Base-by-base conservation (phyloP, 805 yeast species). In the Tetrapisispora namnaoensis region DNA sequence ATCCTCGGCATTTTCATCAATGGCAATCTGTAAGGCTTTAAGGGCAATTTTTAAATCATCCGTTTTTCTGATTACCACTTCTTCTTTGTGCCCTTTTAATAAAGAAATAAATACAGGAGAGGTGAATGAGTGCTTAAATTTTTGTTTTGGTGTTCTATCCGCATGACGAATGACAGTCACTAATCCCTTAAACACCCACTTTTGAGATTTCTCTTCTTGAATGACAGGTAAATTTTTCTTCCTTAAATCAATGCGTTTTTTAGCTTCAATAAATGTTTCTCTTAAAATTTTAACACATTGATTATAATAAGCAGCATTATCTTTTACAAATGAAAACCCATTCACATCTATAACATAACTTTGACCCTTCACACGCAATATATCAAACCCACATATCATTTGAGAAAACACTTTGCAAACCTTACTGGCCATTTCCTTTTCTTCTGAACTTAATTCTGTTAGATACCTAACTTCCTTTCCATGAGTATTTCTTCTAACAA, bases 61-160 rank as follows among this genome's bases (percentile, higher is more conserved):
- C 38, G 83, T 87, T 49, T 91, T 95, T 56, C 99, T 76, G 46
- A 93, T 90, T 48, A 93, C 93, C 20, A 93, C 96, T 62, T 93
- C 99, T 60, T 89, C 96, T 56, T 84, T 88, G 61, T 93, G 95
- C 2, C 97, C 98, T 66, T 91, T 91, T 55, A 93, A 70, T 49
- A 93, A 68, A 0, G 93, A 86, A 41, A 89, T 80, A 61, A 93
- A 93, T 11, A 87, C 75, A 6, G 88, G 90, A 2, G 95, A 83
- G 55, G 83, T 82, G 72, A 93, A 93, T 0, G 97, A 89, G 68
- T 88, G 95, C 64, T 93, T 93, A 71, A 93, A 87, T 66, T 93
- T 93, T 70, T 93, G 99, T 66, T 93, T 93, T 16, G 99, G 99
- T 0, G 99, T 93, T 64, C 99, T 79, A 65, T 93, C 99, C 8